Percentiles rank a stretch among this genome's conserved stretches.
phyloP scores from a whole-genome alignment of 2,329 filamentous ascomycete genomes.

The Podosphaera leucotricha region DNA sequence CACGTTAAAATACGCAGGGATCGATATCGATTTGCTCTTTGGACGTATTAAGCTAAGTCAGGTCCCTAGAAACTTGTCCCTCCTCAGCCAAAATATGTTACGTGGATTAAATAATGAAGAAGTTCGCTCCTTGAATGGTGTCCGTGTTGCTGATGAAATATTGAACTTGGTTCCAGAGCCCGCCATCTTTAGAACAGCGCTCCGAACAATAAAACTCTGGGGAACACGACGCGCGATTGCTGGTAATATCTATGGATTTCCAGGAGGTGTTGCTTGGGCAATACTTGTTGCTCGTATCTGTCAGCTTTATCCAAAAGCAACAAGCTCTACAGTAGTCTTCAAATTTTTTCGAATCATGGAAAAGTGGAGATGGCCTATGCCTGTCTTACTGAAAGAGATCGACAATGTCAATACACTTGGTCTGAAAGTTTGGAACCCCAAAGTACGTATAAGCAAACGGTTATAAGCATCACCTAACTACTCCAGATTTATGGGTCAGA shows the following conservation, averaged over 20 bases:
- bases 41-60: constrained; percentile 49
- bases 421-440: constrained; percentile 84
- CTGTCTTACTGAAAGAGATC: constrained; percentile 73
- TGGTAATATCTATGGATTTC: constrained; percentile 88
- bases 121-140: constrained; percentile 77
- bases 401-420: constrained; percentile 52
- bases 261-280: constrained; percentile 91
- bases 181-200: constrained; percentile 68
- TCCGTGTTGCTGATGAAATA: constrained; percentile 83
- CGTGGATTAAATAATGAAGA: constrained; percentile 72
- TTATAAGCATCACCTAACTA: constrained; percentile 1
- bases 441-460: constrained; percentile 25
- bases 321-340: constrained; percentile 64
- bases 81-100: constrained; percentile 66
- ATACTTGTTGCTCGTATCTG: constrained; percentile 93
- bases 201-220: constrained; percentile 91
- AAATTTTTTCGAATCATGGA: constrained; percentile 90
- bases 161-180: constrained; percentile 69
- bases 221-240: constrained; percentile 82
- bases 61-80: constrained; percentile 45
- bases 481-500: constrained; percentile 52
- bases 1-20: constrained; percentile 75
- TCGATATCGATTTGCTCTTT: constrained; percentile 90
- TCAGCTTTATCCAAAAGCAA: constrained; percentile 84
- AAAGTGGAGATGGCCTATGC: constrained; percentile 82